Conservation (phyloP, 805 yeast genomes). For the Yamadazyma paraphyllophila region DNA sequence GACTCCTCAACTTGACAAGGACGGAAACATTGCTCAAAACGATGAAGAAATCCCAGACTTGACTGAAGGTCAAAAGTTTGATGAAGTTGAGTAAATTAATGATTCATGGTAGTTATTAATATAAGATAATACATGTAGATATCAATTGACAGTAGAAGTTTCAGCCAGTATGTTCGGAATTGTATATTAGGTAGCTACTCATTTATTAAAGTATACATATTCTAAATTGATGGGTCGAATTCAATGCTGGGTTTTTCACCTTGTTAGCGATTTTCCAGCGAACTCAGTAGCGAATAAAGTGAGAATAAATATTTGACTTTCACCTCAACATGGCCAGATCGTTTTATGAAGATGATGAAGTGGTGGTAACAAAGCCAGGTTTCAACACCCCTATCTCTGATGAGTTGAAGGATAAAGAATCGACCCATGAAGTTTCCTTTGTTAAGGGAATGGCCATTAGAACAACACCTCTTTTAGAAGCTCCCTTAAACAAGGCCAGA, state of each 20-base stretch:
- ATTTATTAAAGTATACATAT: too few species aligned
- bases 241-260: too few species aligned
- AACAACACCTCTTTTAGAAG: slow-evolving; percentile 47
- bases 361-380: slow-evolving; percentile 48
- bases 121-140: slow-evolving; percentile 12
- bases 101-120: slow-evolving; percentile 32
- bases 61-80: slow-evolving; percentile 87
- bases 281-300: background rate
- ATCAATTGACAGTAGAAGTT: background rate
- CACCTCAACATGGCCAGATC: slow-evolving; percentile 28
- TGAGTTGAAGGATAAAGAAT: slow-evolving; percentile 38
- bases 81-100: slow-evolving; percentile 47
- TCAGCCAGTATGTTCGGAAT: background rate
- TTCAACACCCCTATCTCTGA: slow-evolving; percentile 35
- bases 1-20: slow-evolving; percentile 40
- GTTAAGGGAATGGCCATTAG: slow-evolving; percentile 57
- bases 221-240: too few species aligned
- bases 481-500: slow-evolving; percentile 40
- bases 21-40: slow-evolving; percentile 44
- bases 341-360: slow-evolving; percentile 55
- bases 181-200: too few species aligned
- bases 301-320: background rate
- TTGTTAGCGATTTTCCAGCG: background rate
- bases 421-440: slow-evolving; percentile 36
- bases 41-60: slow-evolving; percentile 74